Conservation (phyloP, 306 rosid species). For the Castanea mollissima region DNA sequence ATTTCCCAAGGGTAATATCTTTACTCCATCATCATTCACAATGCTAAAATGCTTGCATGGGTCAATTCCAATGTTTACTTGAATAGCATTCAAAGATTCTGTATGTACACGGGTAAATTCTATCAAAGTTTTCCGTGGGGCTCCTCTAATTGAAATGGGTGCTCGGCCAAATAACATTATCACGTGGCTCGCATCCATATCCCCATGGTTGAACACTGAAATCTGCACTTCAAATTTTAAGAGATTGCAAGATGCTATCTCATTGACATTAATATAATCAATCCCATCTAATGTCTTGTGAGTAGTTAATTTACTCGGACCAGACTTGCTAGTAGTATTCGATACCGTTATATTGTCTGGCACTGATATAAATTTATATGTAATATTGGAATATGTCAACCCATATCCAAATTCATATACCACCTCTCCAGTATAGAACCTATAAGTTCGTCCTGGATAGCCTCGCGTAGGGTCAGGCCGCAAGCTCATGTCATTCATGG, state of each 20-base stretch:
- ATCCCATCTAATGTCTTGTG: constrained; percentile 27
- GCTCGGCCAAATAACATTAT: constrained; percentile 61
- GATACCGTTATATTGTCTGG: constrained; percentile 49
- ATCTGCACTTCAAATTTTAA: constrained; percentile 50
- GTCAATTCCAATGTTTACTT: constrained; percentile 57
- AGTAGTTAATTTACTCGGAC: constrained; percentile 24
- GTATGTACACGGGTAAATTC: constrained; percentile 37
- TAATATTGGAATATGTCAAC: constrained; percentile 64
- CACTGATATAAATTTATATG: constrained; percentile 60
- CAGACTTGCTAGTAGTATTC: constrained; percentile 18
- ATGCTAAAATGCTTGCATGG: constrained; percentile 77
- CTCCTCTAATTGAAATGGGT: constrained; percentile 27
- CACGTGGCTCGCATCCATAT: constrained; percentile 66
- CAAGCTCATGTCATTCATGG: constrained; percentile 86
- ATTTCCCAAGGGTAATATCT: constrained; percentile 63
- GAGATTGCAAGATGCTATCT: constrained; percentile 52
- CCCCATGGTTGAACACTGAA: constrained; percentile 58
- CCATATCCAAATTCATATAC: constrained; percentile 82
- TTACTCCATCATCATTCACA: constrained; percentile 62
- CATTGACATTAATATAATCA: constrained; percentile 41
- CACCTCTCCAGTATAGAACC: constrained; percentile 70
- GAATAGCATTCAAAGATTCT: constrained; percentile 5
- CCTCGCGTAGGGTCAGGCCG: constrained; percentile 74
- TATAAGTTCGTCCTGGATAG: constrained; percentile 85
- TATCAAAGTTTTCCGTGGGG: constrained; percentile 37